A percentile compares a stretch with the other conserved stretches of the same genome.
Evolutionary conservation across 202 grass and related monocot genomes (phyloP).

Genomic region (Carex arenaria): DNA sequence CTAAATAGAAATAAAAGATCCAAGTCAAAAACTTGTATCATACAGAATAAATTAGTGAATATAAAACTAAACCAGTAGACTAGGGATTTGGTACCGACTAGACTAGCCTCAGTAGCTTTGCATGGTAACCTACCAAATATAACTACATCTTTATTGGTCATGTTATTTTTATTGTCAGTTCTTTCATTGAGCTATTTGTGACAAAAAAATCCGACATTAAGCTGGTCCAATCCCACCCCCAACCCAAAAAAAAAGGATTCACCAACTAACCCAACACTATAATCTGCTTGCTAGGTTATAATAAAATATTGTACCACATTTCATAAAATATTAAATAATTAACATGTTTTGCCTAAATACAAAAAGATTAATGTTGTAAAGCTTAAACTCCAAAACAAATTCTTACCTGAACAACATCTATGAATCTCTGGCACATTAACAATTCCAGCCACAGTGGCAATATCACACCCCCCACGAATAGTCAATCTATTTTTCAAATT

Average conservation of each 20-base stretch:
- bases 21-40: not conserved
- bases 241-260: not conserved
- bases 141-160: not conserved
- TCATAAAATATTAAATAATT: not conserved
- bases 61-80: not conserved
- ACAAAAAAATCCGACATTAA: not conserved
- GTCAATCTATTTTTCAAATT: not conserved
- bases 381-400: not conserved
- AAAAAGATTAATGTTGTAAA: not conserved
- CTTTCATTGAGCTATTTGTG: not conserved
- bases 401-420: not conserved
- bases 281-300: not conserved
- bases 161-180: not conserved
- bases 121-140: not conserved
- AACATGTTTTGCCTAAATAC: slow-evolving; percentile 1
- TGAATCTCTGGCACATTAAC: not conserved
- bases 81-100: not conserved
- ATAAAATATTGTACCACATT: not conserved
- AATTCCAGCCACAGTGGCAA: not conserved
- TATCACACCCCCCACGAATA: not conserved
- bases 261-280: not conserved
- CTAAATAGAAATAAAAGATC: not conserved
- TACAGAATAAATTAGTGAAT: slow-evolving; percentile 5
- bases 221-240: not conserved
- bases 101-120: not conserved